Base-by-base conservation (phyloP, 345 rosid genomes). In the Turritis glabra region DNA sequence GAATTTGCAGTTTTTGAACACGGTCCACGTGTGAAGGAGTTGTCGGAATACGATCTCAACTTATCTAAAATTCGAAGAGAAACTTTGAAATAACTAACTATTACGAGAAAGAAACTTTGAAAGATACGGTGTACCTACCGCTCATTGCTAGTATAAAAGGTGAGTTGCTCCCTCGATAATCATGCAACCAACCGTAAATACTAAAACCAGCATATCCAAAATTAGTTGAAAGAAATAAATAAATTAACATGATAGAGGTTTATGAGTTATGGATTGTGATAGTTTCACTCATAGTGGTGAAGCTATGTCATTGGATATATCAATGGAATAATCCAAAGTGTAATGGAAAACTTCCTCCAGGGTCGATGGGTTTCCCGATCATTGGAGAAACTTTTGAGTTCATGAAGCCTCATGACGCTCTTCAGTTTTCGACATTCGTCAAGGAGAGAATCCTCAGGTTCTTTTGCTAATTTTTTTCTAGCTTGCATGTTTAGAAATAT, bases 381-480 rank as follows among this genome's bases (percentile, higher is more conserved):
- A 77, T 71, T 5, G 80, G 80, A 66, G 80, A 75, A 37, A 75
- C 79, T 30, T 10, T 75, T 1, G 44, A 59, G 26, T 67, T 59
- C 44, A 66, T 75, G 66, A 46, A 69, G 17, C 69, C 74, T 51
- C 69, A 67, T 48, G 62, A 60, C 1, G 58, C 15, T 46, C 18
- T 71, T 59, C 68, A 35, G 12, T 48, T 32, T 25, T 23, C 75
- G 25, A 33, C 59, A 23, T 71, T 71, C 48, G n/a, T 71, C 18
- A 48, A 35, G n/a, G 2, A 71, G 1, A 59, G 13, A 73, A 3
- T 6, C 32, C 29, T 38, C 7, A 72, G 63, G 70, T 72, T 26
- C 2, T 40, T 64, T 69, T 46, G 22, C 25, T 46, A 1, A 2
- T n/a, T 32, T 52, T n/a, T 1, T 13, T 43, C 8, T 23, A 0